These are phyloP conservation scores for Calonectria pauciramosa DNA, from an alignment of 2,329 filamentous ascomycete species.

Conservation along the genomic window DNA sequence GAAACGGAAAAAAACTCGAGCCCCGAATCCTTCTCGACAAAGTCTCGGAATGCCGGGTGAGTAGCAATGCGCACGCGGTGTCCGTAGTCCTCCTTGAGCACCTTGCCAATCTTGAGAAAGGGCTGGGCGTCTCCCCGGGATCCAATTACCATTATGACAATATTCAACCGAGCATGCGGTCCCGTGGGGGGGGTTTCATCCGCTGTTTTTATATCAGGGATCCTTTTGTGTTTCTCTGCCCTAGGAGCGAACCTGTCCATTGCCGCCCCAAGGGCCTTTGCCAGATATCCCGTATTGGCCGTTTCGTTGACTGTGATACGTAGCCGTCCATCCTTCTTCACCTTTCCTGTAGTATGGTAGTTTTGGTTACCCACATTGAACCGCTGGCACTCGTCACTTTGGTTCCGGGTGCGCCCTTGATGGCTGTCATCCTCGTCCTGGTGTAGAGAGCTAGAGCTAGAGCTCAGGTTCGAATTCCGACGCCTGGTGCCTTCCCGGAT, in stretches of 20 bases:
- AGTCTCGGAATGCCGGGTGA: conserved; percentile 82
- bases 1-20: conserved; percentile 87
- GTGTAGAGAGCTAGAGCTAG: conserved; percentile 36
- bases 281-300: conserved; percentile 77
- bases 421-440: not conserved
- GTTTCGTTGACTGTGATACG: conserved; percentile 81
- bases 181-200: conserved; percentile 45
- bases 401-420: conserved; percentile 22
- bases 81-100: conserved; percentile 78
- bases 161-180: conserved; percentile 72
- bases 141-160: conserved; percentile 88
- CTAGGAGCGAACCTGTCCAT: conserved; percentile 56
- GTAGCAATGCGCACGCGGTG: conserved; percentile 85
- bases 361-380: conserved; percentile 75
- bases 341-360: conserved; percentile 74
- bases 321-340: conserved; percentile 78
- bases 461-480: conserved; percentile 35
- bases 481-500: conserved; percentile 36
- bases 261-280: conserved; percentile 78
- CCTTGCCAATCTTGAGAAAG: conserved; percentile 81
- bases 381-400: conserved; percentile 41
- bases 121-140: conserved; percentile 86
- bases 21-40: conserved; percentile 78
- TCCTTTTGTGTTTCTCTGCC: conserved; percentile 15
- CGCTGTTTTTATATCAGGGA: conserved; percentile 28